A percentile compares a stretch with the other conserved stretches of the same genome.
Evolutionary conservation across 352 stramenopile genomes (phyloP).

Genomic region (Phytophthora meadii): DNA sequence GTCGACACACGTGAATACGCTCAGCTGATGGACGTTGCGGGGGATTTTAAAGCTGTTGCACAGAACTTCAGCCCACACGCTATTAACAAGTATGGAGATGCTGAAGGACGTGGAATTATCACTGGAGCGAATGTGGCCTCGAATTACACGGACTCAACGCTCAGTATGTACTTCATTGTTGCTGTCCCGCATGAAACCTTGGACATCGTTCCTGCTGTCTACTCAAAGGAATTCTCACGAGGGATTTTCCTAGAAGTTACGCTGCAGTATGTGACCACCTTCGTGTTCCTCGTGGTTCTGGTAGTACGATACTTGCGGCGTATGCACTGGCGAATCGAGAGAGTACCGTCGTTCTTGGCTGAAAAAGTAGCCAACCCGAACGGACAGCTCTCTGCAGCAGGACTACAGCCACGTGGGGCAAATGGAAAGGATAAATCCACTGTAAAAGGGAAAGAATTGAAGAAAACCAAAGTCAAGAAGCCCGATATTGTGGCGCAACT

Average conservation of each 20-base stretch:
- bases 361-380: conserved; percentile 55
- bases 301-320: conserved; percentile 63
- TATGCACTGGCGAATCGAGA: conserved; percentile 86
- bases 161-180: conserved; percentile 89
- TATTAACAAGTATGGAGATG: conserved; percentile 83
- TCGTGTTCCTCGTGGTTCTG: conserved; percentile 56
- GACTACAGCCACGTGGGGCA: background rate
- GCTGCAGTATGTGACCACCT: conserved; percentile 58
- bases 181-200: conserved; percentile 66
- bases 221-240: conserved; percentile 85
- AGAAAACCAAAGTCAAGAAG: conserved; percentile 24
- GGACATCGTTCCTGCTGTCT: conserved; percentile 59
- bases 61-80: conserved; percentile 65
- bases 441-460: conserved; percentile 21
- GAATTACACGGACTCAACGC: conserved; percentile 63
- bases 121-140: conserved; percentile 66
- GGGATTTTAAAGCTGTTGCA: conserved; percentile 68
- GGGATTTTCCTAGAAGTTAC: conserved; percentile 62
- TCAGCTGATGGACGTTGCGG: conserved; percentile 63
- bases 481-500: conserved; percentile 75
- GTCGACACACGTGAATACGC: conserved; percentile 67
- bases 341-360: conserved; percentile 78
- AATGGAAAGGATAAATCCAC: conserved; percentile 19
- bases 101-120: conserved; percentile 59
- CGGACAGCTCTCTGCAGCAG: conserved; percentile 17